Conservation (phyloP, 495 filamentous ascomycete genomes). For the Penicillium coprophilum region DNA sequence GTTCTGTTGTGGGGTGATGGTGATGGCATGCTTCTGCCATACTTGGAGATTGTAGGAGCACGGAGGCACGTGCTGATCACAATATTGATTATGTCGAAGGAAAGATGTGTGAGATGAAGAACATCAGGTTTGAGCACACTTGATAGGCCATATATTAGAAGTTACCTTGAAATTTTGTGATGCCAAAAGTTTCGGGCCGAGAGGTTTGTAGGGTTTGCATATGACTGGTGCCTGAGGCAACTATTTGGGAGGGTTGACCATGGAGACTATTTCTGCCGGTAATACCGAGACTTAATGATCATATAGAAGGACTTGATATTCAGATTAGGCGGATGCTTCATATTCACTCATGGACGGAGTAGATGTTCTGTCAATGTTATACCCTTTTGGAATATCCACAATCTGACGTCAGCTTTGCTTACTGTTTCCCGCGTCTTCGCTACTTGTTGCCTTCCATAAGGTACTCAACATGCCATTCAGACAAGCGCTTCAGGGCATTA, state of each 20-base stretch:
- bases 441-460: no score
- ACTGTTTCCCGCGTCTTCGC: conserved; percentile 13
- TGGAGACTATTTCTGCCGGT: no score
- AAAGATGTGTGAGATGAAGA: conserved; percentile 12
- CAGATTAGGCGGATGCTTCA: no score
- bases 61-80: conserved; percentile 11
- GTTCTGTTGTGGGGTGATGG: conserved; percentile 21
- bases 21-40: conserved; percentile 27
- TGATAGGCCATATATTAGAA: conserved; percentile 14
- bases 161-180: conserved; percentile 20
- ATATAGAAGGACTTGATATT: no score
- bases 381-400: conserved; percentile 10
- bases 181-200: conserved; percentile 14
- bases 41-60: conserved; percentile 17
- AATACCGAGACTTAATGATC: no score
- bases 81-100: conserved; percentile 18
- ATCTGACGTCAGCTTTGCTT: conserved; percentile 29
- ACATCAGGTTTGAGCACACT: conserved; percentile 15
- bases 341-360: no score
- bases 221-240: conserved; percentile 18
- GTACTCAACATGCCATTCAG: conserved; percentile 32
- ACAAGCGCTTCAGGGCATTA: conserved; percentile 28
- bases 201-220: conserved; percentile 27
- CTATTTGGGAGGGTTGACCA: background rate
- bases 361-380: no score